Evolutionary conservation across 2,329 filamentous ascomycete genomes (phyloP).

Genomic region (Cladosporium sp.): DNA sequence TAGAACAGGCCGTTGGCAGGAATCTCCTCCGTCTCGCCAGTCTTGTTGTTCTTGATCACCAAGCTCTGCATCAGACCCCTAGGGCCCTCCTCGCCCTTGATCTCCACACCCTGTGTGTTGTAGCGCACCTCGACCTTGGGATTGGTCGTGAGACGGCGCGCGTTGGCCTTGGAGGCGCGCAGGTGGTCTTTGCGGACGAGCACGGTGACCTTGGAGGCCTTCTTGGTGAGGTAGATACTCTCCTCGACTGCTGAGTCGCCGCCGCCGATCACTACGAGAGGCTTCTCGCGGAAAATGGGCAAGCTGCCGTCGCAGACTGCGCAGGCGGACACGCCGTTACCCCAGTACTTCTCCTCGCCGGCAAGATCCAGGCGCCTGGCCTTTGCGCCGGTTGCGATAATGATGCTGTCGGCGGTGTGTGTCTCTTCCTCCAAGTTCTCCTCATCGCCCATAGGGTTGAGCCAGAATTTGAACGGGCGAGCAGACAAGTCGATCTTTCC

Average conservation of each 20-base stretch:
- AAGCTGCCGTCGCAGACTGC: slow-evolving; percentile 96
- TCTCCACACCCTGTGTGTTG: slow-evolving; percentile 76
- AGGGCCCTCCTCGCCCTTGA: slow-evolving; percentile 73
- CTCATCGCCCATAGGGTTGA: slow-evolving; percentile 69
- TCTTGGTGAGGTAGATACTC: slow-evolving; percentile 96
- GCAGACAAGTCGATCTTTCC: slow-evolving; percentile 77
- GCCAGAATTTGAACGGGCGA: slow-evolving; percentile 85
- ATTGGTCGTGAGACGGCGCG: slow-evolving; percentile 73
- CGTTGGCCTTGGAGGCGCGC: slow-evolving; percentile 88
- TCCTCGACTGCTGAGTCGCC: slow-evolving; percentile 97
- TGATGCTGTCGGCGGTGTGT: slow-evolving; percentile 86
- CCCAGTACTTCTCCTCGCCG: slow-evolving; percentile 96
- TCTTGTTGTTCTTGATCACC: slow-evolving; percentile 72
- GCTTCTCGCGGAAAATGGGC: slow-evolving; percentile 96
- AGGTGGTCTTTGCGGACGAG: slow-evolving; percentile 84
- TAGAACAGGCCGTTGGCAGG: slow-evolving; percentile 94
- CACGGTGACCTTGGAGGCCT: slow-evolving; percentile 90
- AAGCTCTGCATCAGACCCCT: slow-evolving; percentile 82
- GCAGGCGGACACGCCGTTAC: slow-evolving; percentile 92
- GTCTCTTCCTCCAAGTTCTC: slow-evolving; percentile 63
- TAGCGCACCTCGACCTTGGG: slow-evolving; percentile 88
- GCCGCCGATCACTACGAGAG: slow-evolving; percentile 89
- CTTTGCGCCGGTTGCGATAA: slow-evolving; percentile 93
- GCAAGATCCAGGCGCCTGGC: slow-evolving; percentile 76
- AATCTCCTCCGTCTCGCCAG: slow-evolving; percentile 74